phyloP scores from a whole-genome alignment of 2,329 filamentous ascomycete genomes.

The Elsinoe arachidis region DNA sequence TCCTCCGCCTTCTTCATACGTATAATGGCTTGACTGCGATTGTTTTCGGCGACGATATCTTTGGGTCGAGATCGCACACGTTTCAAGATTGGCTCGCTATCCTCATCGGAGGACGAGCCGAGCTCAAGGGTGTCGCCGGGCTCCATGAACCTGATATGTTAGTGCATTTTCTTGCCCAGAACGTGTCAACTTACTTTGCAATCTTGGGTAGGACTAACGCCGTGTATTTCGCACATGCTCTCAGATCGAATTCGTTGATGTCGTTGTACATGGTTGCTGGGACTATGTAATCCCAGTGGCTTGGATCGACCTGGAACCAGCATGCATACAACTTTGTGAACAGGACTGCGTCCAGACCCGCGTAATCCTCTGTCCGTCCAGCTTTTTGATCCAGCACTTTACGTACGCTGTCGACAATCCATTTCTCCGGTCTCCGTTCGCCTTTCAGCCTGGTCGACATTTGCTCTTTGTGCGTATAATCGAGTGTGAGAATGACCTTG shows the following conservation, averaged over 20 bases:
- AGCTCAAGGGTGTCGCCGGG: not conserved
- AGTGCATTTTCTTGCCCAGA: conserved; percentile 16
- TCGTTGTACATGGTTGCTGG: not conserved
- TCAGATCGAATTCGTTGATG: not conserved
- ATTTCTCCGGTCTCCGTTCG: not conserved
- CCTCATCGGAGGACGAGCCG: not conserved
- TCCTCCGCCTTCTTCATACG: conserved; percentile 1
- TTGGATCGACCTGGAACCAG: conserved; percentile 5
- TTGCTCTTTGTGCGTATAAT: not conserved
- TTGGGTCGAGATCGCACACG: not conserved
- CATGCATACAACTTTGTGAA: conserved; percentile 11
- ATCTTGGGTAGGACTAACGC: not conserved
- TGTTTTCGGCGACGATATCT: not conserved
- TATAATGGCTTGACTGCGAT: conserved; percentile 18
- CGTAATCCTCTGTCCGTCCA: not conserved
- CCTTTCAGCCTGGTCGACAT: not conserved
- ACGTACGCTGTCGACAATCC: not conserved
- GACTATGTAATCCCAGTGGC: not conserved
- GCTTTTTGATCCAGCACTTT: conserved; percentile 4
- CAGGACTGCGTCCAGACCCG: not conserved
- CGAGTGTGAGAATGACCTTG: conserved; percentile 3
- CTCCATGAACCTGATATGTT: conserved; percentile 15
- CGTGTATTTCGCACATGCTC: not conserved
- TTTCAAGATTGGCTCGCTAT: not conserved
- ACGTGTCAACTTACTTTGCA: not conserved